Percentiles rank a stretch among this genome's conserved stretches.
Conservation (phyloP, 2,329 filamentous ascomycete species). For the Ophiostoma sp. region DNA sequence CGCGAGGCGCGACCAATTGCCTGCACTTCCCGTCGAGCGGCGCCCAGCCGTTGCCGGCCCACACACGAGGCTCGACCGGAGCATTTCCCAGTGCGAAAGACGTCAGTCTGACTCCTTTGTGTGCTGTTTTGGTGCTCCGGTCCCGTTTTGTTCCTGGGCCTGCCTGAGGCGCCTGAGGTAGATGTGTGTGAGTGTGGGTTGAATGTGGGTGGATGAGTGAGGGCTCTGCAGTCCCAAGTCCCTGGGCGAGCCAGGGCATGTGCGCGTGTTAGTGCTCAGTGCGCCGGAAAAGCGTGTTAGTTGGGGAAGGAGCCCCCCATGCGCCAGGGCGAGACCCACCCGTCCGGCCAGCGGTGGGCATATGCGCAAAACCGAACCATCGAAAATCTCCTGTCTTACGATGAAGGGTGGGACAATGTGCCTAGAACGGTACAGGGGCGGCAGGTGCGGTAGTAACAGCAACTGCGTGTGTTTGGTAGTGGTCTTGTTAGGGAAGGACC, state of each 20-base stretch:
- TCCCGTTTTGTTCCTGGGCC: slow-evolving; percentile 15
- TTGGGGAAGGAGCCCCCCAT: background rate
- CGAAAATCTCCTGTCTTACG: slow-evolving; percentile 26
- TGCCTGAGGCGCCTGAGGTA: background rate
- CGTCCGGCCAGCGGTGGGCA: slow-evolving; percentile 20
- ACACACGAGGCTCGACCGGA: slow-evolving; percentile 14
- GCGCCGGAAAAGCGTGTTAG: background rate
- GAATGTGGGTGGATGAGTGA: background rate
- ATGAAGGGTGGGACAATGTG: slow-evolving; percentile 9
- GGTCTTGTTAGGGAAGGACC: slow-evolving; percentile 4
- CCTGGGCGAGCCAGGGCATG: background rate
- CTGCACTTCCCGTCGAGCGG: slow-evolving; percentile 17
- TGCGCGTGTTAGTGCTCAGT: background rate
- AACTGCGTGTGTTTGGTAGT: background rate
- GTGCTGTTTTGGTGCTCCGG: slow-evolving; percentile 5
- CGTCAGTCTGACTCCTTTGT: background rate
- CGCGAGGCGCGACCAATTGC: slow-evolving; percentile 13
- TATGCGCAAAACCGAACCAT: slow-evolving; percentile 28
- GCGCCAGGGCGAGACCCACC: slow-evolving; percentile 23
- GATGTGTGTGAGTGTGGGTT: too few relatives aligned
- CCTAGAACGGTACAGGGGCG: slow-evolving; percentile 13
- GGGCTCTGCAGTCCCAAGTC: background rate
- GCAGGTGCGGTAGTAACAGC: background rate
- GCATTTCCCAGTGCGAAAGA: slow-evolving; percentile 10
- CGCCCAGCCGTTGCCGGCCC: slow-evolving; percentile 11